Percentiles rank a stretch among this genome's conserved stretches.
These are phyloP conservation scores for Phaeotremella fagi DNA, from an alignment of 768 basidiomycete species.

Conservation along the genomic window DNA sequence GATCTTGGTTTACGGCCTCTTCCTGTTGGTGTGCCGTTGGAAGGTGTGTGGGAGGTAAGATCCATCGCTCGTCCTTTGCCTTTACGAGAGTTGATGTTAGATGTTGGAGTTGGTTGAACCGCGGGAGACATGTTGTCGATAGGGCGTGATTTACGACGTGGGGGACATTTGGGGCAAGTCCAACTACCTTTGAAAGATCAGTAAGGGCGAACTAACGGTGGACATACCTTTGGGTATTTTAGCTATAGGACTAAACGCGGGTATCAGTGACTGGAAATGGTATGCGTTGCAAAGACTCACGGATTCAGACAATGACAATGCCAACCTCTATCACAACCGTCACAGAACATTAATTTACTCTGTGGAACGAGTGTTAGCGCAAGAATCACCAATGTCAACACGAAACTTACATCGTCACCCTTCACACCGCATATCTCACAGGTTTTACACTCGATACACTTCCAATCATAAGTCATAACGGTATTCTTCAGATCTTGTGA, in stretches of 20 bases:
- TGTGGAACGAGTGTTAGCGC: constrained; percentile 14
- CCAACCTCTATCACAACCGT: constrained; percentile 72
- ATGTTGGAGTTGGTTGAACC: not conserved
- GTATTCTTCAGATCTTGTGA: constrained; percentile 54
- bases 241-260: constrained; percentile 61
- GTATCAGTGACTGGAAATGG: constrained; percentile 63
- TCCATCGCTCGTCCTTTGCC: constrained; percentile 32
- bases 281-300: constrained; percentile 11
- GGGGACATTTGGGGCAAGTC: constrained; percentile 48
- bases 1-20: not conserved
- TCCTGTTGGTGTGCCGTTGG: constrained; percentile 46
- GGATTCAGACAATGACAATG: constrained; percentile 45
- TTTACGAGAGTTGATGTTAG: constrained; percentile 21
- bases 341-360: constrained; percentile 54
- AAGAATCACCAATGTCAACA: not conserved
- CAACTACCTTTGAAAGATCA: constrained; percentile 32
- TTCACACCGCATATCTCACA: constrained; percentile 82
- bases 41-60: constrained; percentile 46
- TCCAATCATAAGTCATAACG: constrained; percentile 74
- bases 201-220: constrained; percentile 59
- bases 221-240: constrained; percentile 70
- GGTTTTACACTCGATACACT: constrained; percentile 83
- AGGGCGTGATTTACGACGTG: not conserved
- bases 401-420: constrained; percentile 73
- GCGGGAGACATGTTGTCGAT: not conserved